Evolutionary conservation across 164 flowering plant genomes (phyloP).

Genomic region (Chimonanthus praecox): DNA sequence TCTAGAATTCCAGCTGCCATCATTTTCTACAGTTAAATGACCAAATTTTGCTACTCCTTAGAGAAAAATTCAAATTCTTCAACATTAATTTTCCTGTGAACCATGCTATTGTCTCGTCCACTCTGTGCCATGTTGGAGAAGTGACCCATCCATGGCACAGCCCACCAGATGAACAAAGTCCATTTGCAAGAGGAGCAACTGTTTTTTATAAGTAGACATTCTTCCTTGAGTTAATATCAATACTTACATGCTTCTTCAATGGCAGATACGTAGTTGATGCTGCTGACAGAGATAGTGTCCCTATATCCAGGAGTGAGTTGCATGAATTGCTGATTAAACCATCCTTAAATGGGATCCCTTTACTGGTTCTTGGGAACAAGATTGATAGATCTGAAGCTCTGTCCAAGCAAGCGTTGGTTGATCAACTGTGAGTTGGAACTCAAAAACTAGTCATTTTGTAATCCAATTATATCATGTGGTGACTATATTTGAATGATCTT

Average conservation of each 20-base stretch:
- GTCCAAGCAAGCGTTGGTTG: conserved; percentile 77
- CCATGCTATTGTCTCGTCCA: not conserved
- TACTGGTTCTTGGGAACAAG: conserved; percentile 83
- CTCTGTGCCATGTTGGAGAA: not conserved
- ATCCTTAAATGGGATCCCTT: conserved; percentile 66
- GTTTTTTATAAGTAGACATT: not conserved
- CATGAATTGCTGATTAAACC: conserved; percentile 76
- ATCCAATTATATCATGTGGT: not conserved
- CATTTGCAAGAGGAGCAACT: not conserved
- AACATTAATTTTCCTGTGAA: not conserved
- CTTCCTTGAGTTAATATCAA: not conserved
- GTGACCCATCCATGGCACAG: not conserved
- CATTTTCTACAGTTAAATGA: not conserved
- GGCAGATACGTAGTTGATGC: conserved; percentile 90
- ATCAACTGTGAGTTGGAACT: conserved; percentile 66
- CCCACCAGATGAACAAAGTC: not conserved
- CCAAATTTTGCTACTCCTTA: not conserved
- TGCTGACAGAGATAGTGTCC: conserved; percentile 86
- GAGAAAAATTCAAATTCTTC: not conserved
- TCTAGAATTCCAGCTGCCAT: not conserved
- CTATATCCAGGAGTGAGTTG: conserved; percentile 70
- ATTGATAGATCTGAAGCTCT: conserved; percentile 92
- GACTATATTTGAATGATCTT: not conserved
- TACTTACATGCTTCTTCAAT: not conserved
- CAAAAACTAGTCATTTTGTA: not conserved